A percentile compares a stretch with the other conserved stretches of the same genome.
Conservation (phyloP, 176 grass and related monocot species). For the Oryza nivara region DNA sequence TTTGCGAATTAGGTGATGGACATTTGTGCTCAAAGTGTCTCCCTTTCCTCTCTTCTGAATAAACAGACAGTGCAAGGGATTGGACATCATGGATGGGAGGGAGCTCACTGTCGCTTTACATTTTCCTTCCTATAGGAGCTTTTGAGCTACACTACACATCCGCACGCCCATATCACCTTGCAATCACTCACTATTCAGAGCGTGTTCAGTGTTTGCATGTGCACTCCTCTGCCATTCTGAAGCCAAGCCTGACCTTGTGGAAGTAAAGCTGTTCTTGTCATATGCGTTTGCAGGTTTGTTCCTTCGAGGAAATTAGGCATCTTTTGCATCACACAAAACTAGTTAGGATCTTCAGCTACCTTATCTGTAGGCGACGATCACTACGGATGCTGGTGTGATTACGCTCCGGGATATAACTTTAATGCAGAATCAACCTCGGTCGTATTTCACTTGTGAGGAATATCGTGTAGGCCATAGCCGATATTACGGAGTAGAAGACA, state of each 20-base stretch:
- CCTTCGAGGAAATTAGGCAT: not conserved
- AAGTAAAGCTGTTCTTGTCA: slow-evolving; percentile 36
- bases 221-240: not conserved
- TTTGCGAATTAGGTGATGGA: slow-evolving; percentile 8
- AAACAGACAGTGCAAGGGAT: not conserved
- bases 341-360: not conserved
- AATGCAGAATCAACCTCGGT: not conserved
- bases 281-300: slow-evolving; percentile 34
- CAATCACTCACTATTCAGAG: slow-evolving; percentile 18
- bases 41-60: slow-evolving; percentile 1
- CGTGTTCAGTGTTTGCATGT: slow-evolving; percentile 21
- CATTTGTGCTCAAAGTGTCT: slow-evolving; percentile 1
- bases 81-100: slow-evolving; percentile 18
- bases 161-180: slow-evolving; percentile 15
- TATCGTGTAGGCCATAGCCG: not conserved
- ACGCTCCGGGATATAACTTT: not conserved
- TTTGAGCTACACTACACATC: slow-evolving; percentile 21
- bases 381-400: not conserved
- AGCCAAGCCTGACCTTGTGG: slow-evolving; percentile 7
- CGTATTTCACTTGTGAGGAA: not conserved
- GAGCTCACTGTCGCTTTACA: not conserved
- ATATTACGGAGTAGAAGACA: not conserved
- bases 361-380: slow-evolving; percentile 2
- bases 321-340: not conserved
- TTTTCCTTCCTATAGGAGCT: not conserved